Percentiles rank a stretch among this genome's conserved stretches.
Conservation (phyloP, 2,329 filamentous ascomycete species). For the Fusarium metavorans region DNA sequence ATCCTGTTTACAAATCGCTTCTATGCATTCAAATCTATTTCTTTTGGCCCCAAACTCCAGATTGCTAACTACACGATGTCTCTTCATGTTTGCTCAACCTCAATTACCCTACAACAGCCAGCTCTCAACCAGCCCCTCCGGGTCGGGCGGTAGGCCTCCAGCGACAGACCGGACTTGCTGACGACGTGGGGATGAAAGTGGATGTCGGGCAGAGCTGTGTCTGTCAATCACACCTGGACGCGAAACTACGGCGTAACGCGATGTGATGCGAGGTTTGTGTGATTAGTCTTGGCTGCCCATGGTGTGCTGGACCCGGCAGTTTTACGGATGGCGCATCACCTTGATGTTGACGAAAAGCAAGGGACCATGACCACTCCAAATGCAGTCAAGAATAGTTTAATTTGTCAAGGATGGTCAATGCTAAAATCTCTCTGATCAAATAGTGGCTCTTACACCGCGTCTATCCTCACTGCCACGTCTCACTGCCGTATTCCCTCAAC, state of each 20-base stretch:
- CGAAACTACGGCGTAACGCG: not conserved
- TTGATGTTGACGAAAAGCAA: not conserved
- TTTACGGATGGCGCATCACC: not conserved
- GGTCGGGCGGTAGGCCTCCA: slow-evolving; percentile 29
- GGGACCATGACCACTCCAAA: not conserved
- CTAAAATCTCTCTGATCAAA: not conserved
- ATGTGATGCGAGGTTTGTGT: slow-evolving; percentile 17
- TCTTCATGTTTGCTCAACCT: not conserved
- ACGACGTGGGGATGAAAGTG: slow-evolving; percentile 4
- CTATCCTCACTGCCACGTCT: not conserved
- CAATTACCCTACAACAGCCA: slow-evolving; percentile 9
- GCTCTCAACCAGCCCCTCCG: not conserved
- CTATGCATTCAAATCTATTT: not conserved
- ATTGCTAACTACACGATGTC: not conserved
- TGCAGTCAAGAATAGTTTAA: not conserved
- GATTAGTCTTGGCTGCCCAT: slow-evolving; percentile 19
- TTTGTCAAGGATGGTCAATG: not conserved
- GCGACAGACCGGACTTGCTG: not conserved
- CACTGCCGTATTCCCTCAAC: not conserved
- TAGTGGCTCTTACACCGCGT: not conserved
- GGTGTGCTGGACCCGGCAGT: not conserved
- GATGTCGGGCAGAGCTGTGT: slow-evolving; percentile 9
- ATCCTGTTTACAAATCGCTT: not conserved
- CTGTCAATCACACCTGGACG: not conserved
- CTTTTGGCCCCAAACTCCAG: not conserved